These are phyloP conservation scores for Magnusiomyces suaveolens DNA, from an alignment of 1,139 yeast genomes.

Conservation along the genomic window DNA sequence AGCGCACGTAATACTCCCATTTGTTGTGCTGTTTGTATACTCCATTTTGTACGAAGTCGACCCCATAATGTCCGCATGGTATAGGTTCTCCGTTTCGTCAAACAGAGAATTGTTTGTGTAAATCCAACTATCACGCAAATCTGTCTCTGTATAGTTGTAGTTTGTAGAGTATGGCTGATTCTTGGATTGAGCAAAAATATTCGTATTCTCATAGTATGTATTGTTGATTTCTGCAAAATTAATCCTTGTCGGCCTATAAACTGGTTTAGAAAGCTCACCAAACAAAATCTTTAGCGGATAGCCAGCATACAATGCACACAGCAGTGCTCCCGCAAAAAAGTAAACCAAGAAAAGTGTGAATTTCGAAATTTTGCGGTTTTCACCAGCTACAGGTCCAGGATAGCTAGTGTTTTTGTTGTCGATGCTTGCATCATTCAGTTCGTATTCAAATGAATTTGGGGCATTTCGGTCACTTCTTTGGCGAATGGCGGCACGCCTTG, in stretches of 20 bases:
- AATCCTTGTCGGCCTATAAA: background rate
- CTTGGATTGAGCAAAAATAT: background rate
- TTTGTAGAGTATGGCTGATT: background rate
- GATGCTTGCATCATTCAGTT: too few relatives aligned
- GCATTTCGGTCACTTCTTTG: background rate
- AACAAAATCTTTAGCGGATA: background rate
- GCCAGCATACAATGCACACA: background rate
- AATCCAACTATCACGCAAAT: background rate
- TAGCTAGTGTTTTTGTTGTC: too few relatives aligned
- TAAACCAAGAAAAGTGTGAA: too few relatives aligned
- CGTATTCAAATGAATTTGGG: too few relatives aligned
- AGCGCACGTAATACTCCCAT: background rate
- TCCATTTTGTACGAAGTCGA: background rate
- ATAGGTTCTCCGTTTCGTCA: background rate
- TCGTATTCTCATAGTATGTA: background rate
- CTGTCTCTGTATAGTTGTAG: background rate
- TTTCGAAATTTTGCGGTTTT: too few relatives aligned
- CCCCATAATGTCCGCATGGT: background rate
- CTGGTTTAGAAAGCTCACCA: background rate
- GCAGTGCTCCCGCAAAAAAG: background rate
- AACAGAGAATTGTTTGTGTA: background rate
- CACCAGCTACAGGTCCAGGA: background rate
- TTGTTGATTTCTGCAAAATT: background rate
- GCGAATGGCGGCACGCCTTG: background rate
- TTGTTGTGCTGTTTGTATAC: background rate